Conservation (phyloP, 371 early-diverging fungal species). For the Sporodiniella umbellata region DNA sequence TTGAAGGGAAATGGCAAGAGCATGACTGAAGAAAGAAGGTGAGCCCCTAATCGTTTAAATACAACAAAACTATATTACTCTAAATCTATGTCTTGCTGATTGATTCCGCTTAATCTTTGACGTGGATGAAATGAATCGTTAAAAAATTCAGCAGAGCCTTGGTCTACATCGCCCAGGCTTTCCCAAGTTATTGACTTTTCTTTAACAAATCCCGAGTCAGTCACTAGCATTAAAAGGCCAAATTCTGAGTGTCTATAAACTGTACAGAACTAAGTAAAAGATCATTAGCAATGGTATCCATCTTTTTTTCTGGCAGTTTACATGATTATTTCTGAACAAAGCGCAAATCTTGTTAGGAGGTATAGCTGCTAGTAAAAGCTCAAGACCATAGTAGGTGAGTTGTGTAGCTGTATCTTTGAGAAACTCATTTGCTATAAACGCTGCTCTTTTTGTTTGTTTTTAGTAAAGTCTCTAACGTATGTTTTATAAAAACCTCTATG, state of each 20-base stretch:
- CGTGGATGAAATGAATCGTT: slow-evolving; percentile 56
- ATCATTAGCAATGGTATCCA: background rate
- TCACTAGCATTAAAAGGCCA: slow-evolving; percentile 77
- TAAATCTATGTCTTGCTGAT: slow-evolving; percentile 25
- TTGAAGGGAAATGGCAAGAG: slow-evolving; percentile 17
- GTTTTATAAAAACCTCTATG: no score
- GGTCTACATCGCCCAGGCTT: slow-evolving; percentile 66
- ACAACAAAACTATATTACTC: slow-evolving; percentile 19
- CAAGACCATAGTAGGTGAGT: slow-evolving; percentile 79
- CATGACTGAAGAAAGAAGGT: slow-evolving; percentile 1
- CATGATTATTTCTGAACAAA: slow-evolving; percentile 92
- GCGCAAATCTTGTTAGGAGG: slow-evolving; percentile 66
- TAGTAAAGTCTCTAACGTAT: no score
- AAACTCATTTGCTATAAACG: slow-evolving; percentile 60
- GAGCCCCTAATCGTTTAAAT: background rate
- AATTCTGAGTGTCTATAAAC: slow-evolving; percentile 64
- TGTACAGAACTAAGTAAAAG: slow-evolving; percentile 67
- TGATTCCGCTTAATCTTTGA: slow-evolving; percentile 13
- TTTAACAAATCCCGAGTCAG: slow-evolving; percentile 78
- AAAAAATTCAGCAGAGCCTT: slow-evolving; percentile 61
- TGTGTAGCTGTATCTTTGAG: slow-evolving; percentile 77
- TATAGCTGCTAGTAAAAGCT: slow-evolving; percentile 57
- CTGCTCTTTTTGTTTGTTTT: no score
- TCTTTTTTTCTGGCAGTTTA: slow-evolving; percentile 21
- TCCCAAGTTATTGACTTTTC: slow-evolving; percentile 76